phyloP scores from a whole-genome alignment of 73 alveolate genomes.

The Tetrahymena borealis region DNA sequence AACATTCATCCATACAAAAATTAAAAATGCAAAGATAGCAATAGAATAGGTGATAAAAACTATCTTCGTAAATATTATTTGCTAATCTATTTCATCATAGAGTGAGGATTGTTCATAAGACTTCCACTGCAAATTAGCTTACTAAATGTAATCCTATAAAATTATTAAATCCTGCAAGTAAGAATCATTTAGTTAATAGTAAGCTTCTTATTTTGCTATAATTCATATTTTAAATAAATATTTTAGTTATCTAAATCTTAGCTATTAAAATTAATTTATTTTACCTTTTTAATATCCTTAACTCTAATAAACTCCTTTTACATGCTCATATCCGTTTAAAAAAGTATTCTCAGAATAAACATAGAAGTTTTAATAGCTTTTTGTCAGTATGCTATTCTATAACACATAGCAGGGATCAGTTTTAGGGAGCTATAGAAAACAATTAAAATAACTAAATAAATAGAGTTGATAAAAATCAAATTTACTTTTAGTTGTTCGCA shows the following conservation, averaged over 20 bases:
- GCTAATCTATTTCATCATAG: constrained; percentile 6
- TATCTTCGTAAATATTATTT: neutral
- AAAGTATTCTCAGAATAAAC: neutral
- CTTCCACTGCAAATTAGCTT: constrained; percentile 1
- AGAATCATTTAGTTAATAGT: neutral
- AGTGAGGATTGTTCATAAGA: neutral
- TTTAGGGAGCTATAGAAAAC: neutral
- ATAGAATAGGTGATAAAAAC: constrained; percentile 1
- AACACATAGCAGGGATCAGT: neutral
- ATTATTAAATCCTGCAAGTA: neutral
- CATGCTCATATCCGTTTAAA: neutral
- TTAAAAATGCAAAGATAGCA: constrained; percentile 1
- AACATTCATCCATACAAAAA: constrained; percentile 25
- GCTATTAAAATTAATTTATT: neutral
- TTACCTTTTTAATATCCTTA: constrained; percentile 4
- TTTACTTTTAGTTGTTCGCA: neutral
- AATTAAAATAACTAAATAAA: neutral
- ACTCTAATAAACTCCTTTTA: neutral
- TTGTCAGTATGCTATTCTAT: neutral
- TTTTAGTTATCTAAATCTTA: neutral
- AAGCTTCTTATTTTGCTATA: neutral
- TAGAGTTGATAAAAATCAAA: neutral
- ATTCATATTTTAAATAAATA: neutral
- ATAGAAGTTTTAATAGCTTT: neutral
- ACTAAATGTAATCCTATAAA: neutral